Evolutionary conservation across 768 basidiomycete genomes (phyloP).

Genomic region (Paxillus involutus): DNA sequence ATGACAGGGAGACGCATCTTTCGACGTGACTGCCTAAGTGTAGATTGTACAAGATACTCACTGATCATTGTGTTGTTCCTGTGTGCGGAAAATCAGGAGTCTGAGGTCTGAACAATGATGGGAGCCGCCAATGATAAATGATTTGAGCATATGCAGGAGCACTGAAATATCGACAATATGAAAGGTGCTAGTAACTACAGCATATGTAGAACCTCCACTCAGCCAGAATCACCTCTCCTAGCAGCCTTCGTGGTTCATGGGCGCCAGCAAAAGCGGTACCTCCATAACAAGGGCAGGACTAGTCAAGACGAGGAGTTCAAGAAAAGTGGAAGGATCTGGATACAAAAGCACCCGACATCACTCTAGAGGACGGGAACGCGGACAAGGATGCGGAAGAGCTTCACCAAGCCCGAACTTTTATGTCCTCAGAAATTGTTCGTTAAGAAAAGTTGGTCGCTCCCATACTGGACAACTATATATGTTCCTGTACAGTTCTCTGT

Average conservation of each 20-base stretch:
- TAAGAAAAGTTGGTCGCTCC: constrained; percentile 10
- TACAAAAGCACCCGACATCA: constrained; percentile 38
- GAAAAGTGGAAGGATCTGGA: constrained; percentile 34
- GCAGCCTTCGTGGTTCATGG: constrained; percentile 53
- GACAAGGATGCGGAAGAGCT: constrained; percentile 84
- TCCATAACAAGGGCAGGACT: constrained; percentile 47
- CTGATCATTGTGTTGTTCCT: no score
- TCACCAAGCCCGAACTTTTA: constrained; percentile 89
- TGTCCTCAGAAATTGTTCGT: constrained; percentile 80
- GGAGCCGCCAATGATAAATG: no score
- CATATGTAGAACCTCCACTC: constrained; percentile 36
- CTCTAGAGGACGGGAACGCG: constrained; percentile 94
- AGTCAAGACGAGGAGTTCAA: constrained; percentile 44
- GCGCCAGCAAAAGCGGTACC: constrained; percentile 72
- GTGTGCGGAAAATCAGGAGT: no score
- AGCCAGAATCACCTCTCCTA: constrained; percentile 35
- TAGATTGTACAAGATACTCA: no score
- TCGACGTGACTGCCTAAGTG: no score
- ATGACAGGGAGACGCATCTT: no score
- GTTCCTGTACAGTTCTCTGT: constrained; percentile 36
- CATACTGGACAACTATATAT: constrained; percentile 12
- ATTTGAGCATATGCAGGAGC: not conserved
- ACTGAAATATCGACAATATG: no score
- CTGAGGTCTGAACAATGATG: no score
- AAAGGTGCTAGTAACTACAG: not conserved